These are phyloP conservation scores for Hortaea werneckii DNA, from an alignment of 2,329 filamentous ascomycete species.

Conservation along the genomic window DNA sequence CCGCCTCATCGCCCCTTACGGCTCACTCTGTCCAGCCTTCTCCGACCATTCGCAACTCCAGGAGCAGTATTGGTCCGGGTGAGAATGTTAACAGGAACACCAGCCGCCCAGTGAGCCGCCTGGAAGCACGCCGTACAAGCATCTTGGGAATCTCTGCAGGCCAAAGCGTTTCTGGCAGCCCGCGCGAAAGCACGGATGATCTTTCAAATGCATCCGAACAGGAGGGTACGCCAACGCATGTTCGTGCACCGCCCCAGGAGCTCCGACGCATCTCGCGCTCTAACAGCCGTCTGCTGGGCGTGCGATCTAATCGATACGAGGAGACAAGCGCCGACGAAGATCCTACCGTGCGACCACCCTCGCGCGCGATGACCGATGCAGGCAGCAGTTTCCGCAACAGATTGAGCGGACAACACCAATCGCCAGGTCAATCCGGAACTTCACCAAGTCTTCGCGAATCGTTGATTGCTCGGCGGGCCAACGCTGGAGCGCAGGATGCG, in stretches of 20 bases:
- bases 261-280: slow-evolving; percentile 25
- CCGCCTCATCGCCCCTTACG: slow-evolving; percentile 12
- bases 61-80: slow-evolving; percentile 8
- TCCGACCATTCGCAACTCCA: slow-evolving; percentile 7
- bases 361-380: slow-evolving; percentile 39
- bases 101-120: slow-evolving; percentile 30
- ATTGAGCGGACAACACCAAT: slow-evolving; percentile 1
- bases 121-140: slow-evolving; percentile 35
- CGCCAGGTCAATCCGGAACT: slow-evolving; percentile 1
- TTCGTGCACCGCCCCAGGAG: slow-evolving; percentile 11
- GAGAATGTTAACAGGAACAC: slow-evolving; percentile 23
- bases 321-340: slow-evolving; percentile 28
- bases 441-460: slow-evolving; percentile 7
- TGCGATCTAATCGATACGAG: slow-evolving; percentile 20
- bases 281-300: slow-evolving; percentile 28
- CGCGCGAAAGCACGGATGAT: slow-evolving; percentile 22
- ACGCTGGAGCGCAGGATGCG: slow-evolving; percentile 4
- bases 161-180: slow-evolving; percentile 14
- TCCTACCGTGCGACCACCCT: slow-evolving; percentile 33
- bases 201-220: slow-evolving; percentile 16
- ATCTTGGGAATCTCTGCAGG: slow-evolving; percentile 18
- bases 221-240: slow-evolving; percentile 18
- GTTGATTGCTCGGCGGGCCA: slow-evolving; percentile 4
- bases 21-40: slow-evolving; percentile 6
- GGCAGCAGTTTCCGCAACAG: slow-evolving; percentile 22